Percentiles rank a stretch among this genome's conserved stretches.
Conservation (phyloP, 139 green algal genomes). For the Mesotaenium endlicherianum region DNA sequence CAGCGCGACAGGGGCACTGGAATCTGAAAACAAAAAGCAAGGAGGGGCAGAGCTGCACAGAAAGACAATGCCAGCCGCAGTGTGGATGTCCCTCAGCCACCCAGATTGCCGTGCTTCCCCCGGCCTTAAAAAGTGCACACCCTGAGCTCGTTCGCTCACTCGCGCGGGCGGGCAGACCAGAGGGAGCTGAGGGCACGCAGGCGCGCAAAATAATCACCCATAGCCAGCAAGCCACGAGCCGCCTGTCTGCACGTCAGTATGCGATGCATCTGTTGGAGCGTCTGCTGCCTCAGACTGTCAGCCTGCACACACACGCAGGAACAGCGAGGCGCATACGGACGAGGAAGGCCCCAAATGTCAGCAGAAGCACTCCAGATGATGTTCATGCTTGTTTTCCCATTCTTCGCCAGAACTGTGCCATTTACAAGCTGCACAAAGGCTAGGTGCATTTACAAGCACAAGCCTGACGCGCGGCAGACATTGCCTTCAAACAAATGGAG, state of each 20-base stretch:
- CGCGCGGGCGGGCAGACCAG: constrained; percentile 41
- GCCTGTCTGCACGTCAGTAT: constrained; percentile 40
- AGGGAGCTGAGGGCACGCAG: constrained; percentile 46
- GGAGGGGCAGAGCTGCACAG: too few species aligned
- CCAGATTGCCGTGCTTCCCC: too few species aligned
- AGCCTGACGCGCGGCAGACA: not conserved
- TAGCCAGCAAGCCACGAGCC: constrained; percentile 37
- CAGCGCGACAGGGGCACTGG: too few species aligned
- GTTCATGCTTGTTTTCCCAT: too few species aligned
- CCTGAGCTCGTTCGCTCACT: constrained; percentile 12
- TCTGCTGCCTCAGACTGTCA: constrained; percentile 49
- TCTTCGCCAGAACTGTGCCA: too few species aligned
- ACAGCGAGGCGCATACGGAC: too few species aligned
- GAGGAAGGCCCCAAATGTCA: too few species aligned
- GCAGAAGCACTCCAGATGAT: too few species aligned
- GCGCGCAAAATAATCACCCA: constrained; percentile 48
- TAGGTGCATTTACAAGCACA: constrained; percentile 3
- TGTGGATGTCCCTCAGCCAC: too few species aligned
- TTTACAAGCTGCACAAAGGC: constrained; percentile 7
- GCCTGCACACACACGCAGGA: constrained; percentile 42
- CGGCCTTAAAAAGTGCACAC: too few species aligned
- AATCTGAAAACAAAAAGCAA: too few species aligned
- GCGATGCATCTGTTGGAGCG: constrained; percentile 52
- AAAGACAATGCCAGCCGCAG: too few species aligned
- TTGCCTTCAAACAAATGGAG: not conserved